These are phyloP conservation scores for Chlorella sp. DNA, from an alignment of 139 green algal species.

Conservation along the genomic window DNA sequence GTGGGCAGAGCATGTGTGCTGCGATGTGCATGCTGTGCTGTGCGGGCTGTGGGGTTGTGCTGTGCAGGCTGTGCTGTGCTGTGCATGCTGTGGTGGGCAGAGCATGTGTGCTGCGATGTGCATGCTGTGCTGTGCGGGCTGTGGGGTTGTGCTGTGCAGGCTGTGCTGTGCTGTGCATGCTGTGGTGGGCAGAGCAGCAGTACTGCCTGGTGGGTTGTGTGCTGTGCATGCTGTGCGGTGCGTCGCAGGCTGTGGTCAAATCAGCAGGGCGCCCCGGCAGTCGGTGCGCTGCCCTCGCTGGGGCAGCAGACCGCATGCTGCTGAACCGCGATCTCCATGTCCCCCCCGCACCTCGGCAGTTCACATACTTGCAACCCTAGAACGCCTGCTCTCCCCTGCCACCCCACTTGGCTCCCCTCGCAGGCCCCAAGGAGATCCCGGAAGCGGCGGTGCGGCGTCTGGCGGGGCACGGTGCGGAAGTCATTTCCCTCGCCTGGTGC, in stretches of 20 bases:
- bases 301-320: too few relatives aligned
- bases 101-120: neutral
- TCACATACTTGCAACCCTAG: too few relatives aligned
- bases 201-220: neutral
- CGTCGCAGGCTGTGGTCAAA: too few relatives aligned
- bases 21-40: too few relatives aligned
- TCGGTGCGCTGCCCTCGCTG: too few relatives aligned
- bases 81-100: neutral
- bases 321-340: too few relatives aligned
- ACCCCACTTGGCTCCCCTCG: neutral
- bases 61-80: neutral
- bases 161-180: neutral
- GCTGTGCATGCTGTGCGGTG: too few relatives aligned
- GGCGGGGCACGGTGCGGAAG: conserved; percentile 82
- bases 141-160: neutral
- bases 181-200: neutral
- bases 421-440: conserved; percentile 33
- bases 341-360: too few relatives aligned
- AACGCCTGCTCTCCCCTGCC: too few relatives aligned
- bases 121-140: too few relatives aligned
- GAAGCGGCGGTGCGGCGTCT: conserved; percentile 62
- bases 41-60: neutral
- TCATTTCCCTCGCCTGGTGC: conserved; percentile 93
- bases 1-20: neutral
- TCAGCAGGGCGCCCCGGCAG: too few relatives aligned